These are phyloP conservation scores for Symbiodinium pilosum DNA, from an alignment of 73 alveolate species.

Conservation along the genomic window DNA sequence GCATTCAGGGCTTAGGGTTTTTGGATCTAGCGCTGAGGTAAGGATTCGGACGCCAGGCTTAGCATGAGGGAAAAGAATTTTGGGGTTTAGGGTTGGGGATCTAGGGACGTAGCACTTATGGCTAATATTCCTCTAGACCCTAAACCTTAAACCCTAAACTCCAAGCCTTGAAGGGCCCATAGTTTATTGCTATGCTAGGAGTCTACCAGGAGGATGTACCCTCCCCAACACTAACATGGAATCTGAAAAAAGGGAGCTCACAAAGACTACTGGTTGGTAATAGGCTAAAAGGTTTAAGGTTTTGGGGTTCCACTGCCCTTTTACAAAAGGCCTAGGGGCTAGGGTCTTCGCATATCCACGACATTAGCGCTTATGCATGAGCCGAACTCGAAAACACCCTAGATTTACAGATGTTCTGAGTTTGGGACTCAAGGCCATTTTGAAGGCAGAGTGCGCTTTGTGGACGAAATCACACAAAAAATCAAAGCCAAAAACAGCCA, in stretches of 20 bases:
- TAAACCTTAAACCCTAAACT: not conserved
- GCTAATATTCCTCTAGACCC: not conserved
- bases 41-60: not conserved
- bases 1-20: not conserved
- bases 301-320: not conserved
- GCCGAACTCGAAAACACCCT: too few relatives aligned
- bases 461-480: too few relatives aligned
- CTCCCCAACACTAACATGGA: not conserved
- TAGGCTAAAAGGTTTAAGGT: not conserved
- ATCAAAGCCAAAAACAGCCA: too few relatives aligned
- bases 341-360: too few relatives aligned
- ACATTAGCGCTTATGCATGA: too few relatives aligned
- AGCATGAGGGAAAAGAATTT: not conserved
- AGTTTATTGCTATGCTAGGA: not conserved
- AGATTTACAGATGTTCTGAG: not conserved
- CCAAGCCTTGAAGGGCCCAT: not conserved
- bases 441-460: not conserved
- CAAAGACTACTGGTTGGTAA: not conserved
- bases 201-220: conserved; percentile 37
- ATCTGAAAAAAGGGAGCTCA: not conserved
- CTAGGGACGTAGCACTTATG: not conserved
- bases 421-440: not conserved
- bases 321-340: not conserved
- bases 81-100: not conserved
- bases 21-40: too few relatives aligned